phyloP scores from a whole-genome alignment of 2,329 filamentous ascomycete species.

The Phialophora verrucosa region DNA sequence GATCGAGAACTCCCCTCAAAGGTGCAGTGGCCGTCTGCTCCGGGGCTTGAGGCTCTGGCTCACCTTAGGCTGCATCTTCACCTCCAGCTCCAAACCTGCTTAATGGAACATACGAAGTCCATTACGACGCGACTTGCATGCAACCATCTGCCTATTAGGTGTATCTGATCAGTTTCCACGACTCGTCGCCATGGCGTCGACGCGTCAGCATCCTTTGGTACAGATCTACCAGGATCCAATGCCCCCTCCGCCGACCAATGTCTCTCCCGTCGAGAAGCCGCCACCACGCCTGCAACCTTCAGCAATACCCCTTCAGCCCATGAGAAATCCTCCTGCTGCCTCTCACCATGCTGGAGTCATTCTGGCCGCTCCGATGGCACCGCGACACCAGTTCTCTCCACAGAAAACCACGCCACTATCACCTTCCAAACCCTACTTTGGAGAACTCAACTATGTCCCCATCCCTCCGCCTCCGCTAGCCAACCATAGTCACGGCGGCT shows the following conservation, averaged over 20 bases:
- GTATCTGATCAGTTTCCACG: conserved; percentile 21
- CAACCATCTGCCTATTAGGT: conserved; percentile 25
- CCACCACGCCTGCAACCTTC: conserved; percentile 58
- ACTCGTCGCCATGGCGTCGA: conserved; percentile 38
- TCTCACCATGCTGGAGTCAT: conserved; percentile 65
- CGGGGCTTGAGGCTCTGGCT: conserved; percentile 14
- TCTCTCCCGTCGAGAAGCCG: conserved; percentile 42
- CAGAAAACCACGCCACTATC: conserved; percentile 73
- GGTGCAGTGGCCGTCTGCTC: conserved; percentile 13
- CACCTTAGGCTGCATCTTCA: conserved; percentile 14
- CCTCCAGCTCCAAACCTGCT: conserved; percentile 22
- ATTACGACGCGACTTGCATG: conserved; percentile 33
- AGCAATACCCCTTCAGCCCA: conserved; percentile 53
- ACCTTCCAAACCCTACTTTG: conserved; percentile 61
- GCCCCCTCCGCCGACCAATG: conserved; percentile 48
- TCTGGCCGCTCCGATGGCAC: conserved; percentile 65
- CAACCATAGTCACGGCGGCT: conserved; percentile 54
- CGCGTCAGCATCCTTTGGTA: conserved; percentile 53
- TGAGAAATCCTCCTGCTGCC: conserved; percentile 42
- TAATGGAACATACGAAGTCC: conserved; percentile 27
- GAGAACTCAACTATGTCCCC: conserved; percentile 68
- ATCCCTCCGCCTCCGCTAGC: conserved; percentile 54
- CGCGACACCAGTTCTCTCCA: conserved; percentile 51
- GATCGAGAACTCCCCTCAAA: conserved; percentile 26
- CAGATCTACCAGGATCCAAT: conserved; percentile 65